phyloP scores from a whole-genome alignment of 1,284 basidiomycete genomes.

The Ustilago esculenta region DNA sequence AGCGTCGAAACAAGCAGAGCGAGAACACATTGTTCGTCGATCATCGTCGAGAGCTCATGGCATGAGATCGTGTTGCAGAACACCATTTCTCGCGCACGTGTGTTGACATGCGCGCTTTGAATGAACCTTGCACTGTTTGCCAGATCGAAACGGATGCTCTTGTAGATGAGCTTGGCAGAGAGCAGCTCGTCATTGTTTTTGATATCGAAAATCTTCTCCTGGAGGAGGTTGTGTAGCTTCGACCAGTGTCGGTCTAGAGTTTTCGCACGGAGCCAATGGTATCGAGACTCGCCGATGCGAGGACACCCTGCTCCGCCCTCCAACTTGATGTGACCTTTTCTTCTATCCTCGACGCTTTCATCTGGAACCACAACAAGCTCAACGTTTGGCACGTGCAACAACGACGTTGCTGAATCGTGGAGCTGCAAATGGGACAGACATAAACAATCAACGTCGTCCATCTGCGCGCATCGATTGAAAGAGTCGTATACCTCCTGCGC shows the following conservation, averaged over 20 bases:
- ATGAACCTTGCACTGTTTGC: constrained; percentile 2
- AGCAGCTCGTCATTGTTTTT: constrained; percentile 17
- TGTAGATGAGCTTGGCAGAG: constrained; percentile 17
- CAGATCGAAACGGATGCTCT: constrained; percentile 1
- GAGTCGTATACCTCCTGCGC: constrained; percentile 4
- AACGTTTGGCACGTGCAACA: neutral
- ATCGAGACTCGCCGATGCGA: neutral
- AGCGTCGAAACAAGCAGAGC: constrained; percentile 9
- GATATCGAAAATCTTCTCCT: constrained; percentile 6
- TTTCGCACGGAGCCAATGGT: neutral
- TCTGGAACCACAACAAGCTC: constrained; percentile 1
- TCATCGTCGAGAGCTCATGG: neutral
- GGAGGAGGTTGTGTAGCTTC: constrained; percentile 9
- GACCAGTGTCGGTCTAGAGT: constrained; percentile 4
- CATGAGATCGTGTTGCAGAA: neutral
- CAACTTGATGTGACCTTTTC: too few relatives aligned
- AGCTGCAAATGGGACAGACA: neutral
- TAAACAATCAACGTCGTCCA: neutral
- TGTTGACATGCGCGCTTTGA: neutral
- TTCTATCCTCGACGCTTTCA: too few relatives aligned
- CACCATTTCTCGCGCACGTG: constrained; percentile 6
- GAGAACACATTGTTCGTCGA: neutral
- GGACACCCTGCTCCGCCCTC: neutral
- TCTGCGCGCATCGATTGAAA: too few relatives aligned
- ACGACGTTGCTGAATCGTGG: neutral